Conservation (phyloP, 106 monocot genomes). For the Dioscorea zingiberensis region DNA sequence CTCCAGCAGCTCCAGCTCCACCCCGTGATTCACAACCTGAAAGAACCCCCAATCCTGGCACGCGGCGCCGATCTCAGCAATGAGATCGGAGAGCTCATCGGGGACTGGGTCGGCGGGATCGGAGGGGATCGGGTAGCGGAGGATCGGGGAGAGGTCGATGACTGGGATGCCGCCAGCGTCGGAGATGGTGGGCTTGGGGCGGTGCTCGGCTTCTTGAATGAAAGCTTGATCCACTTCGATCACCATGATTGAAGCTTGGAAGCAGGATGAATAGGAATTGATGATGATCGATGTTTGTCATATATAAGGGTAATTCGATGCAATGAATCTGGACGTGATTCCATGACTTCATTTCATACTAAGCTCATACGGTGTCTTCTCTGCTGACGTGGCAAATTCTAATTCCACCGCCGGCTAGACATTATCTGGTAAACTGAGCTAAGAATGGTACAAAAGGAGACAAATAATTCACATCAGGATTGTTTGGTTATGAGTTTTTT, state of each 20-base stretch:
- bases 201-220: constrained; percentile 27
- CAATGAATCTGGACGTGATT: too few species aligned
- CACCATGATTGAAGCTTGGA: constrained; percentile 3
- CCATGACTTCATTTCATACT: too few species aligned
- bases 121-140: not conserved
- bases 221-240: constrained; percentile 28
- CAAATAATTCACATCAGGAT: too few species aligned
- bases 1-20: constrained; percentile 21
- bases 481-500: too few species aligned
- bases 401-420: too few species aligned
- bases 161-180: constrained; percentile 21
- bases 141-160: constrained; percentile 25
- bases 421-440: too few species aligned
- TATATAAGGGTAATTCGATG: too few species aligned
- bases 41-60: constrained; percentile 71
- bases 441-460: too few species aligned
- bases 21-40: constrained; percentile 65
- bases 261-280: too few species aligned
- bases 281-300: too few species aligned
- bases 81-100: constrained; percentile 8
- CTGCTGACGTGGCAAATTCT: too few species aligned
- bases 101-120: not conserved
- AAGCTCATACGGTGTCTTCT: too few species aligned
- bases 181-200: constrained; percentile 21
- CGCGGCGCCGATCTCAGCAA: constrained; percentile 32